Evolutionary conservation across 495 filamentous ascomycete genomes (phyloP).

Genomic region (Glonium stellatum): DNA sequence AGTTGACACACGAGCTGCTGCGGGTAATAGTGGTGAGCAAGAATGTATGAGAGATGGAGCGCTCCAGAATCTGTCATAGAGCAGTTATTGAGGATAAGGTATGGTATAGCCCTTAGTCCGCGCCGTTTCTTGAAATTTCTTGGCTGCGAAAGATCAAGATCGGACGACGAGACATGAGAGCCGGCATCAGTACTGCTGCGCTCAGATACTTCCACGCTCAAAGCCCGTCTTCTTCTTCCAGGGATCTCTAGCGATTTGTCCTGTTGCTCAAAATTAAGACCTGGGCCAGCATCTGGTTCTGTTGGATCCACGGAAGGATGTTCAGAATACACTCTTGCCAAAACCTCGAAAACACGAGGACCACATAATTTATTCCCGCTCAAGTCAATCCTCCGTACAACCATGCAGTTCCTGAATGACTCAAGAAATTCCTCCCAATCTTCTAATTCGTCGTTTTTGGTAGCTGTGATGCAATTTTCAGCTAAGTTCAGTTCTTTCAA

Average conservation of each 20-base stretch:
- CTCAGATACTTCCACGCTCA: not conserved
- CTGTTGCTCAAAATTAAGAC: conserved; percentile 3
- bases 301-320: conserved; percentile 27
- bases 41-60: conserved; percentile 41
- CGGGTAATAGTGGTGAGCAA: conserved; percentile 40
- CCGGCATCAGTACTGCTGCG: conserved; percentile 1
- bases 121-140: conserved; percentile 34
- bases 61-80: conserved; percentile 37
- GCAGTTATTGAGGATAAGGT: conserved; percentile 39
- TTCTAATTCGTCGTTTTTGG: conserved; percentile 31
- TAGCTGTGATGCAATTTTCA: conserved; percentile 40
- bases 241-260: not conserved
- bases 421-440: conserved; percentile 43
- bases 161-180: not conserved
- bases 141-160: conserved; percentile 18
- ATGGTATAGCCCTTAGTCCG: conserved; percentile 45
- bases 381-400: conserved; percentile 43
- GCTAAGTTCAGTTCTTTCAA: conserved; percentile 45
- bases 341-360: conserved; percentile 39
- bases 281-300: conserved; percentile 22
- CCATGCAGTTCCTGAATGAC: conserved; percentile 40
- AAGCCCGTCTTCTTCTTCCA: not conserved
- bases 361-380: conserved; percentile 40
- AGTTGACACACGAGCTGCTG: conserved; percentile 33
- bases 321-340: conserved; percentile 40